A percentile compares a stretch with the other conserved stretches of the same genome.
These are phyloP conservation scores for Gastroboletus turbinatus DNA, from an alignment of 1,284 basidiomycete genomes.

Conservation along the genomic window DNA sequence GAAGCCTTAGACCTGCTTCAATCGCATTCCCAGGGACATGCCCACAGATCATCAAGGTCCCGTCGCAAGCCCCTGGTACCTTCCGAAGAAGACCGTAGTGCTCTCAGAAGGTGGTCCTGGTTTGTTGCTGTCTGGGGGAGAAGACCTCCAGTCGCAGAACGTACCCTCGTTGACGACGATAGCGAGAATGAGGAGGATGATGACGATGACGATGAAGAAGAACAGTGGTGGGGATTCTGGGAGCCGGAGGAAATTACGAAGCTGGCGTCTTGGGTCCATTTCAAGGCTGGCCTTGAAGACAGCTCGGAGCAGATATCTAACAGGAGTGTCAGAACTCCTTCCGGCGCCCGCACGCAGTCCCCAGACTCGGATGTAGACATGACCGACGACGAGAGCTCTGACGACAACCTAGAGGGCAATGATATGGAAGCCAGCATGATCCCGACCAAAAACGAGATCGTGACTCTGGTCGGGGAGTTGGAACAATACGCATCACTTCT, in stretches of 20 bases:
- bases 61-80: constrained; percentile 41
- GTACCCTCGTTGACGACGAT: constrained; percentile 21
- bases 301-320: constrained; percentile 21
- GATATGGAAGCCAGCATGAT: constrained; percentile 3
- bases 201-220: constrained; percentile 35
- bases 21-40: constrained; percentile 29
- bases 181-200: constrained; percentile 18
- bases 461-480: constrained; percentile 44
- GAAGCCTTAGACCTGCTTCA: constrained; percentile 44
- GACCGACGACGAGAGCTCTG: constrained; percentile 9
- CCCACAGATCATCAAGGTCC: constrained; percentile 29
- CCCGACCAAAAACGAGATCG: constrained; percentile 35
- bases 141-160: constrained; percentile 40
- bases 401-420: constrained; percentile 1
- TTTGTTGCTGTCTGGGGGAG: constrained; percentile 71
- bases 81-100: constrained; percentile 46
- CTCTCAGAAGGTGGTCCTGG: constrained; percentile 65
- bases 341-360: not conserved
- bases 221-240: constrained; percentile 74
- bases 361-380: constrained; percentile 16
- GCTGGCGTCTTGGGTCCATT: constrained; percentile 63
- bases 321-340: not conserved
- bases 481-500: constrained; percentile 50
- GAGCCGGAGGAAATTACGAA: constrained; percentile 61
- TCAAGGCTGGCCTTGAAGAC: constrained; percentile 47